Conservation (phyloP, 208 protist genomes). For the Crithidia expoeki region DNA sequence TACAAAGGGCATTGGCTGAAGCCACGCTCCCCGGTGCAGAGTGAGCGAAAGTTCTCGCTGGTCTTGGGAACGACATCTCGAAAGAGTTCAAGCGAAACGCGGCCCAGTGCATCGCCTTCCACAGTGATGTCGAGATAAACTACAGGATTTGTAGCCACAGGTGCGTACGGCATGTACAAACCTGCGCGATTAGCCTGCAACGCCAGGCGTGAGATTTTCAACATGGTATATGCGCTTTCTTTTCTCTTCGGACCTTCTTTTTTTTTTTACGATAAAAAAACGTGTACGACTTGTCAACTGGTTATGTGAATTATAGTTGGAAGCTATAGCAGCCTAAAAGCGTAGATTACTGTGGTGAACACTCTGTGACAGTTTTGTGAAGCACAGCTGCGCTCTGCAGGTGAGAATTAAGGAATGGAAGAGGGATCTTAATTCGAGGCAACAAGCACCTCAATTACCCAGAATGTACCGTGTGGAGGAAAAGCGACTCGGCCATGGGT, state of each 20-base stretch:
- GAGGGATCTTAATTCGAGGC: no score
- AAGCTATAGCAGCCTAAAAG: not conserved
- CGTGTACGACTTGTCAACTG: not conserved
- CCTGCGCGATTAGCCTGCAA: constrained; percentile 30
- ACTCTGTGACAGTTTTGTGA: not conserved
- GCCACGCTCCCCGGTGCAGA: constrained; percentile 93
- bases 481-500: no score
- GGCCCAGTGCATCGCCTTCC: constrained; percentile 73
- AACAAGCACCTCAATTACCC: no score
- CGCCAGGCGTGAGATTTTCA: constrained; percentile 13
- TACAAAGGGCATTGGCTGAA: constrained; percentile 61
- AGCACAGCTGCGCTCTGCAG: no score
- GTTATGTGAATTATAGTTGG: not conserved
- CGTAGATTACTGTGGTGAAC: not conserved
- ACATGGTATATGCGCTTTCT: constrained; percentile 14
- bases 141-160: constrained; percentile 65
- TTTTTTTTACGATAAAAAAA: not conserved
- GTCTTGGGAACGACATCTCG: constrained; percentile 92
- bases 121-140: constrained; percentile 90
- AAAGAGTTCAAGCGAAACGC: constrained; percentile 94
- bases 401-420: no score
- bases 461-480: no score
- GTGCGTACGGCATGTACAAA: constrained; percentile 67
- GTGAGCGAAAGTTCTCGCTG: constrained; percentile 93
- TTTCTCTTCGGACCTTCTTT: not conserved